phyloP scores from a whole-genome alignment of 805 yeast species.

The Limtongozyma cylindracea region DNA sequence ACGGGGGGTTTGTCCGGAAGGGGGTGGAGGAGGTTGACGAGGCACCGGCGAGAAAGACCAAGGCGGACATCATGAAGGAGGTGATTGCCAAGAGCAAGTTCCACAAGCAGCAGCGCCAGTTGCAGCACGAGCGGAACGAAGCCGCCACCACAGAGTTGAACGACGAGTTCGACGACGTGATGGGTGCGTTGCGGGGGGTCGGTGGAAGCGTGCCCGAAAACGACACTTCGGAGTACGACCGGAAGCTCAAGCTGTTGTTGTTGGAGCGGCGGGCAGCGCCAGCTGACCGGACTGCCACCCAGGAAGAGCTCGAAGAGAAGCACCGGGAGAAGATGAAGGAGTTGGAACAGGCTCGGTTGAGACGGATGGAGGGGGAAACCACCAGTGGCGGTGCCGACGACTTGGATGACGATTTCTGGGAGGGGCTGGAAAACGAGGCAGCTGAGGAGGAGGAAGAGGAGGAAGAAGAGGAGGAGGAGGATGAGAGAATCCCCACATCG shows the following conservation, averaged over 20 bases:
- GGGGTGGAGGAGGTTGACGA: slow-evolving; percentile 5
- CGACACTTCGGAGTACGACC: slow-evolving; percentile 26
- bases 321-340: slow-evolving; percentile 30
- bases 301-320: slow-evolving; percentile 39
- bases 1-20: no score
- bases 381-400: slow-evolving; percentile 17
- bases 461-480: slow-evolving; percentile 9
- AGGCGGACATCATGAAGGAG: slow-evolving; percentile 71
- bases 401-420: no score
- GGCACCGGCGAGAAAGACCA: slow-evolving; percentile 42
- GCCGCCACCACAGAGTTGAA: slow-evolving; percentile 42
- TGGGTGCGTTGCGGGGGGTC: slow-evolving; percentile 18
- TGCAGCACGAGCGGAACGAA: slow-evolving; percentile 29
- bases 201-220: no score
- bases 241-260: slow-evolving; percentile 36
- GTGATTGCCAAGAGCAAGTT: slow-evolving; percentile 63
- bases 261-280: slow-evolving; percentile 61
- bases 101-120: slow-evolving; percentile 53
- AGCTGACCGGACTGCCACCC: slow-evolving; percentile 59
- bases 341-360: slow-evolving; percentile 40
- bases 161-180: slow-evolving; percentile 46
- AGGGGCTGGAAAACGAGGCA: slow-evolving; percentile 1
- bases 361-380: slow-evolving; percentile 39
- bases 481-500: no score
- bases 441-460: slow-evolving; percentile 10